A percentile compares a stretch with the other conserved stretches of the same genome.
phyloP scores from a whole-genome alignment of 306 rosid genomes.

The Lathyrus tuberosus region DNA sequence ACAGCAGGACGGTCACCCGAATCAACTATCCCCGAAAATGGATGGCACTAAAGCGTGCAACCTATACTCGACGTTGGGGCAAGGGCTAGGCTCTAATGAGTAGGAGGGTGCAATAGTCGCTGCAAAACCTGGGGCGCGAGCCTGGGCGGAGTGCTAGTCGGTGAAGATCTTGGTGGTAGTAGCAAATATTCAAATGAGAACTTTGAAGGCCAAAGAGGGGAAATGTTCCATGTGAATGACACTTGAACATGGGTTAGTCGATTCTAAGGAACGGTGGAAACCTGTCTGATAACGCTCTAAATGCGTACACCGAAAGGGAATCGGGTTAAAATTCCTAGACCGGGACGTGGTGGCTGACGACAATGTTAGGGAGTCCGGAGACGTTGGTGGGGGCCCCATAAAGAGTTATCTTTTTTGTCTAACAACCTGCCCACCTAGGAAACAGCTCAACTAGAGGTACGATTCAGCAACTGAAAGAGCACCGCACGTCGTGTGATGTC shows the following conservation, averaged over 20 bases:
- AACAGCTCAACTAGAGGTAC: slow-evolving; percentile 1
- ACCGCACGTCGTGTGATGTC: neutral
- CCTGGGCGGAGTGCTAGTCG: neutral
- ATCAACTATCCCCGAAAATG: too few species aligned
- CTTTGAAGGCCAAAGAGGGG: neutral
- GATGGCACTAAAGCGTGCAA: too few species aligned
- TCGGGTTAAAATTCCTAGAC: too few species aligned
- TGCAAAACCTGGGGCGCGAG: slow-evolving; percentile 13
- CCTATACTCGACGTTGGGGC: too few species aligned
- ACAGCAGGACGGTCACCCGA: too few species aligned
- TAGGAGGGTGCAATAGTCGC: slow-evolving; percentile 9
- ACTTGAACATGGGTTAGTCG: neutral
- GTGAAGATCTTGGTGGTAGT: neutral
- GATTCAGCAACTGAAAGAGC: neutral
- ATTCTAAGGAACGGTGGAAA: too few species aligned
- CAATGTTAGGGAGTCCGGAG: too few species aligned
- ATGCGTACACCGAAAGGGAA: too few species aligned
- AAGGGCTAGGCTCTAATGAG: neutral
- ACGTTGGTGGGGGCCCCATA: too few species aligned
- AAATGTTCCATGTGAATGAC: slow-evolving; percentile 1
- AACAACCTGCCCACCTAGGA: slow-evolving; percentile 8
- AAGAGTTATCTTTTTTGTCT: slow-evolving; percentile 2
- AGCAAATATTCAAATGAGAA: neutral
- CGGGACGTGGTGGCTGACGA: too few species aligned
- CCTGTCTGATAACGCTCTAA: too few species aligned